Conservation (phyloP, 202 grass and related monocot species). For the Dendrocalamus latiflorus region DNA sequence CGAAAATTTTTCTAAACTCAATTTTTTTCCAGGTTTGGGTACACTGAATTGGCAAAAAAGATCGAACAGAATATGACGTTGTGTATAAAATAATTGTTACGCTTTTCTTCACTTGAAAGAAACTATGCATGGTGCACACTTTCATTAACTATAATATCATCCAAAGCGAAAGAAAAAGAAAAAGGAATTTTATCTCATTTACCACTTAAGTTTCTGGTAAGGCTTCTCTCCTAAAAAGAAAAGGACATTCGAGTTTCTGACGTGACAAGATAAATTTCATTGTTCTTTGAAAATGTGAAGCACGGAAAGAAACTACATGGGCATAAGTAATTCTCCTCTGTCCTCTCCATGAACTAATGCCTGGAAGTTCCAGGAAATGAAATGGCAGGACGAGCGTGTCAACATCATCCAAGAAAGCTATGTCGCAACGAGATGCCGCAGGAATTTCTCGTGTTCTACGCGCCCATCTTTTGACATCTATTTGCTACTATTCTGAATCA, state of each 20-base stretch:
- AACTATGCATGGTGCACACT: not conserved
- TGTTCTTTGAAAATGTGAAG: not conserved
- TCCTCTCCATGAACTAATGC: not conserved
- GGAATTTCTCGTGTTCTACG: constrained; percentile 30
- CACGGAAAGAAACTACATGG: not conserved
- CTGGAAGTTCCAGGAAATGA: not conserved
- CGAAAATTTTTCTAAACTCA: no score
- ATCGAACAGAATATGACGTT: constrained; percentile 17
- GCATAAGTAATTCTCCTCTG: constrained; percentile 3
- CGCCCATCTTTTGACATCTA: constrained; percentile 20
- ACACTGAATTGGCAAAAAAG: constrained; percentile 20
- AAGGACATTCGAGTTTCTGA: not conserved
- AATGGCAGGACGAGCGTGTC: constrained; percentile 6
- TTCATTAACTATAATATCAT: constrained; percentile 29
- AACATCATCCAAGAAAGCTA: constrained; percentile 27
- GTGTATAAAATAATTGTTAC: not conserved
- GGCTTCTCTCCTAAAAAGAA: not conserved
- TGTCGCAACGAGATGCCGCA: not conserved
- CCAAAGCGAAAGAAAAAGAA: not conserved
- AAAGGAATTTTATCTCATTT: constrained; percentile 26
- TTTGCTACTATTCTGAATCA: constrained; percentile 27
- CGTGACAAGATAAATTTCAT: constrained; percentile 5
- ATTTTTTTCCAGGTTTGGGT: not conserved
- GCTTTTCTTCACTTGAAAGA: constrained; percentile 21
- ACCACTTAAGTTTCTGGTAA: constrained; percentile 26